Evolutionary conservation across 225 moss, liverwort and hornwort species (phyloP).

Genomic region (Marchantia polymorpha): DNA sequence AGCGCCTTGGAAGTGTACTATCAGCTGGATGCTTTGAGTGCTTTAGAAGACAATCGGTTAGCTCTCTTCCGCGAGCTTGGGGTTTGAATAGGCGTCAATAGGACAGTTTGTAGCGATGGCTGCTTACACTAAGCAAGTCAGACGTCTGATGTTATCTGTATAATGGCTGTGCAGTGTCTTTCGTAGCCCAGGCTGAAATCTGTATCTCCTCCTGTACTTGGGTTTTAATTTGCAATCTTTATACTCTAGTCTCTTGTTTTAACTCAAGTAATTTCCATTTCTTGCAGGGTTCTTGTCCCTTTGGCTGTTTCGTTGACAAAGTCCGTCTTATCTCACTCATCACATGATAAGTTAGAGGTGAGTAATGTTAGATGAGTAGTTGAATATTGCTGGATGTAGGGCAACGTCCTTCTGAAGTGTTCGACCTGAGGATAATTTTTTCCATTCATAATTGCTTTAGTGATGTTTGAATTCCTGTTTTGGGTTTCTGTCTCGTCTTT

Average conservation of each 20-base stretch:
- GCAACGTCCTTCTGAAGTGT: neutral
- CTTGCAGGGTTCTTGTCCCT: constrained; percentile 37
- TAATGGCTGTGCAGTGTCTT: neutral
- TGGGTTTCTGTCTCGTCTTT: neutral
- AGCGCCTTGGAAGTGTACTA: constrained; percentile 39
- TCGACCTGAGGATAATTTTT: neutral
- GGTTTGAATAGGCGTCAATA: neutral
- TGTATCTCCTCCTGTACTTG: neutral
- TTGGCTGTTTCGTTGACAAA: constrained; percentile 39
- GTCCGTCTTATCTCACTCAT: constrained; percentile 38
- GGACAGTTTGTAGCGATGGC: neutral
- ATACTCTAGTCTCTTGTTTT: too few relatives aligned
- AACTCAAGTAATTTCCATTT: neutral
- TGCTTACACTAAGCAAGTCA: neutral
- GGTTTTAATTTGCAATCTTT: too few relatives aligned
- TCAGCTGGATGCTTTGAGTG: constrained; percentile 47
- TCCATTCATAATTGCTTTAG: too few relatives aligned
- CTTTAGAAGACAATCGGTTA: constrained; percentile 43
- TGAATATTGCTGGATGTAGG: neutral
- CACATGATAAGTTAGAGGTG: constrained; percentile 51
- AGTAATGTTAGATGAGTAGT: neutral
- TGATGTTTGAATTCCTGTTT: too few relatives aligned
- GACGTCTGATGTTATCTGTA: neutral
- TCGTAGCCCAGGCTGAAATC: neutral
- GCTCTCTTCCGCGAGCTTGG: neutral